Evolutionary conservation across 2,329 filamentous ascomycete species (phyloP).

Genomic region (Trichophyton mentagrophytes): DNA sequence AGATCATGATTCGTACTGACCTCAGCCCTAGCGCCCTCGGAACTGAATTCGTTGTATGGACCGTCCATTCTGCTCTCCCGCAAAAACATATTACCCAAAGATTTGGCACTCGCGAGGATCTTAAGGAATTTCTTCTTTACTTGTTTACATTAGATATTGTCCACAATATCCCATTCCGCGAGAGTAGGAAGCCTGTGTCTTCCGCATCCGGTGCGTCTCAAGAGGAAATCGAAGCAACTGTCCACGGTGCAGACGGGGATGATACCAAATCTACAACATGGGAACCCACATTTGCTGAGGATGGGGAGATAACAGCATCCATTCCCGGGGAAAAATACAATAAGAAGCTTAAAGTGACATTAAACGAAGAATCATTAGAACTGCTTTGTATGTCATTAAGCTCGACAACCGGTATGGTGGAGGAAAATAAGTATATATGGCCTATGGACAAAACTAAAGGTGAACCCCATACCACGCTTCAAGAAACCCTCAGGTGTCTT

Average conservation of each 20-base stretch:
- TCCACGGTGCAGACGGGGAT: neutral
- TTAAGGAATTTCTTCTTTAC: slow-evolving; percentile 24
- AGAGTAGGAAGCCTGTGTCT: neutral
- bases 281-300: slow-evolving; percentile 21
- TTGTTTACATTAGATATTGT: slow-evolving; percentile 29
- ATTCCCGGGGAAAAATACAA: slow-evolving; percentile 14
- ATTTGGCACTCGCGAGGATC: slow-evolving; percentile 24
- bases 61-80: slow-evolving; percentile 21
- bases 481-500: neutral
- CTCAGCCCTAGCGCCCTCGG: slow-evolving; percentile 23
- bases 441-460: neutral
- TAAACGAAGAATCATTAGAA: slow-evolving; percentile 20
- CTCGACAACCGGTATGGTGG: neutral
- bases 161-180: slow-evolving; percentile 18
- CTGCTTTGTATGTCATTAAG: slow-evolving; percentile 6
- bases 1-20: slow-evolving; percentile 27
- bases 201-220: neutral
- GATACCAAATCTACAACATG: slow-evolving; percentile 4
- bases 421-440: neutral
- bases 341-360: slow-evolving; percentile 23
- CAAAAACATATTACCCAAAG: slow-evolving; percentile 20
- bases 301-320: slow-evolving; percentile 23
- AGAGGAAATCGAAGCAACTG: neutral
- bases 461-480: neutral
- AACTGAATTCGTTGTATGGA: slow-evolving; percentile 28